These are phyloP conservation scores for Gossypium arboreum DNA, from an alignment of 345 rosid species.

Conservation along the genomic window DNA sequence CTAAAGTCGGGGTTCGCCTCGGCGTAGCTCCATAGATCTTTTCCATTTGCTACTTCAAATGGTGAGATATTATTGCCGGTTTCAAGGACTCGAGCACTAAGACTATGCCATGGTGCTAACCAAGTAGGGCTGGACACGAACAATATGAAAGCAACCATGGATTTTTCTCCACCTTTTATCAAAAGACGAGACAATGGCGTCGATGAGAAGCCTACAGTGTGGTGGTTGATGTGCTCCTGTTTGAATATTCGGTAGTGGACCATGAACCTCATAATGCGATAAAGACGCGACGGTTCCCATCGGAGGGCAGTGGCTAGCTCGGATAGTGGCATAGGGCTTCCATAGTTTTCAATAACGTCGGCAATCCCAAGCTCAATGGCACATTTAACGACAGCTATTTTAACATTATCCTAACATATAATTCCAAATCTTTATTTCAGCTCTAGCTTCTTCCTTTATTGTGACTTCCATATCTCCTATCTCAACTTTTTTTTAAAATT, in stretches of 20 bases:
- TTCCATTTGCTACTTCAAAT: not conserved
- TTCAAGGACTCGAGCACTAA: not conserved
- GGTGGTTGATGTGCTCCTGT: slow-evolving; percentile 24
- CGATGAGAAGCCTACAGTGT: slow-evolving; percentile 29
- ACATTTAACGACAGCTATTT: slow-evolving; percentile 50
- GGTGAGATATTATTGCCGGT: not conserved
- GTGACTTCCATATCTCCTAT: not conserved
- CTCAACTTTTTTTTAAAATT: too few relatives aligned
- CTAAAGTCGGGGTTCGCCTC: not conserved
- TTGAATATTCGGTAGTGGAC: slow-evolving; percentile 44
- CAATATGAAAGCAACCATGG: slow-evolving; percentile 37
- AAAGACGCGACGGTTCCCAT: slow-evolving; percentile 46
- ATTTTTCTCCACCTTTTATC: slow-evolving; percentile 32
- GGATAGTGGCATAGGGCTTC: slow-evolving; percentile 40
- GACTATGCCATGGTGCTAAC: not conserved
- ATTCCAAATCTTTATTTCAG: not conserved
- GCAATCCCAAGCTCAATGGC: slow-evolving; percentile 74
- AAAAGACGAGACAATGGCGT: slow-evolving; percentile 62
- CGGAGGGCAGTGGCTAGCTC: slow-evolving; percentile 46
- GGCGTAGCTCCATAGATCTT: not conserved
- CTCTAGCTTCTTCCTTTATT: slow-evolving; percentile 9
- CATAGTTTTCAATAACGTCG: slow-evolving; percentile 48
- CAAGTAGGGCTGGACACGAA: slow-evolving; percentile 38
- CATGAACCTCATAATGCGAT: slow-evolving; percentile 67
- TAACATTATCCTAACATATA: too few relatives aligned